phyloP scores from a whole-genome alignment of 75 land plant species.

The Sequoiadendron giganteum region DNA sequence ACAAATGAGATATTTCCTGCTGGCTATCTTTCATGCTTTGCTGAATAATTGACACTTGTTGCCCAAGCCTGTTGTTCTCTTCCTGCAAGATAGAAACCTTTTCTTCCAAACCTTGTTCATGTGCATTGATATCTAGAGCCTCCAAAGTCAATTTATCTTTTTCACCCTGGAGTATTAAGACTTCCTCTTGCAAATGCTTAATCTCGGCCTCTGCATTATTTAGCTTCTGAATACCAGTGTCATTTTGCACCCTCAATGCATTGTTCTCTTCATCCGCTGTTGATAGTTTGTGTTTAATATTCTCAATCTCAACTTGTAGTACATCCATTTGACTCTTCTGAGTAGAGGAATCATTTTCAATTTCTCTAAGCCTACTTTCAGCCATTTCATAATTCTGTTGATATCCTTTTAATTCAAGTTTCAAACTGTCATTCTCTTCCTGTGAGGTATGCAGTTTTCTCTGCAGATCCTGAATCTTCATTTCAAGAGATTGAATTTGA shows the following conservation, averaged over 20 bases:
- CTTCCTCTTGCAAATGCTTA: not conserved
- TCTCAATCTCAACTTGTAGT: not conserved
- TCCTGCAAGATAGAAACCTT: not conserved
- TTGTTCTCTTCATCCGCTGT: not conserved
- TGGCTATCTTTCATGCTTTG: not conserved
- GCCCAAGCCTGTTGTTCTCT: not conserved
- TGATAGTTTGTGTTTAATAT: constrained; percentile 4
- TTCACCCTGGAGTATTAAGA: constrained; percentile 3
- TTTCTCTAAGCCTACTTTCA: not conserved
- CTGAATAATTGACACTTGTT: not conserved
- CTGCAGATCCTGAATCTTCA: constrained; percentile 9
- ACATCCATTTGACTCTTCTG: not conserved
- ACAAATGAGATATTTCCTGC: not conserved
- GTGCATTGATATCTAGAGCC: not conserved
- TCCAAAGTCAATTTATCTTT: not conserved
- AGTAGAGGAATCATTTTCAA: not conserved
- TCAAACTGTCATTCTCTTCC: constrained; percentile 1
- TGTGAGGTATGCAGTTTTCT: not conserved
- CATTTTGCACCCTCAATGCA: constrained; percentile 7
- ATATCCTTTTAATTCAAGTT: not conserved
- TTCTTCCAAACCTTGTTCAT: not conserved
- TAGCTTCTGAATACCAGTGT: not conserved
- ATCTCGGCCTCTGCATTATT: not conserved
- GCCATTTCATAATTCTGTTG: constrained; percentile 11
- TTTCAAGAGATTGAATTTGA: constrained; percentile 10